These are phyloP conservation scores for Mariannaea sp. DNA, from an alignment of 2,329 filamentous ascomycete genomes.

Conservation along the genomic window DNA sequence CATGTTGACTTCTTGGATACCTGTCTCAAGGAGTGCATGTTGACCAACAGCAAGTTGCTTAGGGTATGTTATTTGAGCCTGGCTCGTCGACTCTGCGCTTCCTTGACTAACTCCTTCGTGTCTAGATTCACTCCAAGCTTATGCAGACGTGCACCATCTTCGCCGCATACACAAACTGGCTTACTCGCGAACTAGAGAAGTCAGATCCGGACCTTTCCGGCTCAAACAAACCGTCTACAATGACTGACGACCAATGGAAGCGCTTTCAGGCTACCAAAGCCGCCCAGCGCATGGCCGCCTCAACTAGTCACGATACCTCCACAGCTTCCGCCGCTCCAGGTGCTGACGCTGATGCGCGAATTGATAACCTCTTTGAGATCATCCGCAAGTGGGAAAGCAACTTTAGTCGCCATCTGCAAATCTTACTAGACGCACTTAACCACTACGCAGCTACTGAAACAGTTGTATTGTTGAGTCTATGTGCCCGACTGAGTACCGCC, in stretches of 20 bases:
- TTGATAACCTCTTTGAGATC: conserved; percentile 83
- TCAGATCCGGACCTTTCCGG: conserved; percentile 78
- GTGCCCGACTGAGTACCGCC: conserved; percentile 79
- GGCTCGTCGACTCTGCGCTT: not conserved
- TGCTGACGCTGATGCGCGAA: conserved; percentile 50
- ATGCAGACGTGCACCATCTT: conserved; percentile 97
- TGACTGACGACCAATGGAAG: conserved; percentile 65
- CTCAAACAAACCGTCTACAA: conserved; percentile 61
- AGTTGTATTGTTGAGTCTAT: conserved; percentile 87
- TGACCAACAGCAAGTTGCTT: conserved; percentile 93
- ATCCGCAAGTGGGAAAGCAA: conserved; percentile 91
- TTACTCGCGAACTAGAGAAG: conserved; percentile 82
- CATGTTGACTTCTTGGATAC: conserved; percentile 98
- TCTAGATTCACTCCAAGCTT: conserved; percentile 92
- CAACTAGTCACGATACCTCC: conserved; percentile 41
- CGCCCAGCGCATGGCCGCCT: conserved; percentile 45
- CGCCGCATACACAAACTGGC: conserved; percentile 83
- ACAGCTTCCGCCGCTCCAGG: conserved; percentile 43
- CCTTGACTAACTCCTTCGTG: conserved; percentile 18
- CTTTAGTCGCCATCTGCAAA: conserved; percentile 90
- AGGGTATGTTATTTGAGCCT: conserved; percentile 62
- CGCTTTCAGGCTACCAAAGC: conserved; percentile 58
- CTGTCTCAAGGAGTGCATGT: conserved; percentile 97
- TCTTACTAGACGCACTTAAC: conserved; percentile 91
- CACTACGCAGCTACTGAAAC: conserved; percentile 98